Percentiles rank a stretch among this genome's conserved stretches.
phyloP scores from a whole-genome alignment of 192 early-diverging fungal species.

The Oehlia diaphana region DNA sequence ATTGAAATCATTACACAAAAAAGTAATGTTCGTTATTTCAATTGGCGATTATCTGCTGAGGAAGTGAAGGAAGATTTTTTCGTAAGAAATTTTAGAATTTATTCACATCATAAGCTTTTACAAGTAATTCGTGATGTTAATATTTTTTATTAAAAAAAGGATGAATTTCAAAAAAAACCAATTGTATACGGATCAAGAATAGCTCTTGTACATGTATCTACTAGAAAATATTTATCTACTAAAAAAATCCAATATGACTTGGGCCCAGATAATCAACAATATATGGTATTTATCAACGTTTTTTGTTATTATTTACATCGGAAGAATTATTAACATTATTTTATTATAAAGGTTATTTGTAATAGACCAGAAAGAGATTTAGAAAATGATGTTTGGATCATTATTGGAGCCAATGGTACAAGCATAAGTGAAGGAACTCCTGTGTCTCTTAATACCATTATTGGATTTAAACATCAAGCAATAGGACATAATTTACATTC shows the following conservation, averaged over 20 bases:
- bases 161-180: background rate
- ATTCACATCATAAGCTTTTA: background rate
- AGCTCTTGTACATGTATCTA: slow-evolving; percentile 3
- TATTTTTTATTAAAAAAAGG: background rate
- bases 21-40: slow-evolving; percentile 30
- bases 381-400: too few relatives aligned
- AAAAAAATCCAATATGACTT: background rate
- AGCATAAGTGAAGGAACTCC: too few relatives aligned
- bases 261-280: background rate
- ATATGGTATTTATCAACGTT: background rate
- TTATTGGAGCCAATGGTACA: too few relatives aligned
- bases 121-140: too few relatives aligned
- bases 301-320: too few relatives aligned
- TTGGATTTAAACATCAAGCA: too few relatives aligned
- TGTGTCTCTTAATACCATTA: too few relatives aligned
- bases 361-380: too few relatives aligned
- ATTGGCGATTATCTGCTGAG: slow-evolving; percentile 24
- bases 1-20: background rate
- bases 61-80: slow-evolving; percentile 23
- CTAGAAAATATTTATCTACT: slow-evolving; percentile 10
- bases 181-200: slow-evolving; percentile 4
- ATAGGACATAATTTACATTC: too few relatives aligned
- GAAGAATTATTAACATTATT: too few relatives aligned
- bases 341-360: too few relatives aligned
- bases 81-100: background rate